Percentiles rank a stretch among this genome's conserved stretches.
Conservation (phyloP, 2,329 filamentous ascomycete species). For the Cercospora sp. region DNA sequence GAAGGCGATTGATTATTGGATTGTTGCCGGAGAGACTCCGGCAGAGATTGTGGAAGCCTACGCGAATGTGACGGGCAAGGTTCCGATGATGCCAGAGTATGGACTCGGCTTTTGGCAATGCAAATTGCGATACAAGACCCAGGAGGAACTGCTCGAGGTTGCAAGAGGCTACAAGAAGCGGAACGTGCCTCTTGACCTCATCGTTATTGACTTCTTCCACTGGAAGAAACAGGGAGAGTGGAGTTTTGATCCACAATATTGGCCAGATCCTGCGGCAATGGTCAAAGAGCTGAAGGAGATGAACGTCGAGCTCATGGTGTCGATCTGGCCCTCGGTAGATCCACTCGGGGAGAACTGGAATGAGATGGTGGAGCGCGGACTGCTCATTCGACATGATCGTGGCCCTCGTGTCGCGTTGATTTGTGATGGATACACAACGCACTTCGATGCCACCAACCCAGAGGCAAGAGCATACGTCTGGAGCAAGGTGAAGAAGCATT, state of each 20-base stretch:
- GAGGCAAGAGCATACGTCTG: slow-evolving; percentile 61
- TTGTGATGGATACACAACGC: slow-evolving; percentile 59
- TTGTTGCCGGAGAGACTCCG: slow-evolving; percentile 60
- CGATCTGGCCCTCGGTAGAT: slow-evolving; percentile 69
- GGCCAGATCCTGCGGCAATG: slow-evolving; percentile 66
- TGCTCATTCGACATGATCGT: slow-evolving; percentile 62
- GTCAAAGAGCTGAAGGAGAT: slow-evolving; percentile 60
- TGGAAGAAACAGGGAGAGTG: slow-evolving; percentile 68
- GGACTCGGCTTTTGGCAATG: slow-evolving; percentile 70
- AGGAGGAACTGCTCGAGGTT: slow-evolving; percentile 62
- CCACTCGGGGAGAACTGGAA: slow-evolving; percentile 59
- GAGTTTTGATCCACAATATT: slow-evolving; percentile 62
- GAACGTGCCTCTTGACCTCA: slow-evolving; percentile 61
- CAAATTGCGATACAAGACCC: slow-evolving; percentile 65
- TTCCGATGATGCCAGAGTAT: slow-evolving; percentile 69
- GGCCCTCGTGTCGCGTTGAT: slow-evolving; percentile 57
- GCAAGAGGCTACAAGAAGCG: slow-evolving; percentile 61
- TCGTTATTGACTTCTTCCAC: slow-evolving; percentile 70
- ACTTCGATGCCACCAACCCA: slow-evolving; percentile 66
- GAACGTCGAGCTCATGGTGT: slow-evolving; percentile 67
- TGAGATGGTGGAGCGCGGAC: slow-evolving; percentile 62
- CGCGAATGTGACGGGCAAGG: slow-evolving; percentile 57
- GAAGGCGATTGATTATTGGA: slow-evolving; percentile 62
- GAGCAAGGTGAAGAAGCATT: slow-evolving; percentile 60
- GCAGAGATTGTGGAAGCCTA: slow-evolving; percentile 60